Evolutionary conservation across 2,329 filamentous ascomycete species (phyloP).

Genomic region (Leptosphaerulina australis): DNA sequence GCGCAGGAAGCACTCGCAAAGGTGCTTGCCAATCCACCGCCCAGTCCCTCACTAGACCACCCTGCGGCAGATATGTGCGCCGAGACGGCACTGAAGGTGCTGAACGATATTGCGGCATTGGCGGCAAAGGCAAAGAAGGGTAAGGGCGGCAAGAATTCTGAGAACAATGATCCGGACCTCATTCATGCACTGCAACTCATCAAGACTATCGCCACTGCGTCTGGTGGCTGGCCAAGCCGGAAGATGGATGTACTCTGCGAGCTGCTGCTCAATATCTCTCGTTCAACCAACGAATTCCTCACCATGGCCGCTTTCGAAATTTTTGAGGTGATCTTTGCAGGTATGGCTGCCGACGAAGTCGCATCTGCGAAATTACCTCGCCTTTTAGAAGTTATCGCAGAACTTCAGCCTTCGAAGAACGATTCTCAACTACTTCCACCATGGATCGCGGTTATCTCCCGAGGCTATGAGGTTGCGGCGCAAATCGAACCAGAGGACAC

Average conservation of each 20-base stretch:
- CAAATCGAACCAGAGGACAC: constrained; percentile 89
- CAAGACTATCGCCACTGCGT: constrained; percentile 84
- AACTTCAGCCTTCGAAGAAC: constrained; percentile 87
- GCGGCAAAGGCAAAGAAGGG: constrained; percentile 73
- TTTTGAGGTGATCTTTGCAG: constrained; percentile 94
- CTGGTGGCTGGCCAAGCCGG: constrained; percentile 93
- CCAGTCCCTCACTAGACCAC: constrained; percentile 90
- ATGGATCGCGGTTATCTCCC: constrained; percentile 93
- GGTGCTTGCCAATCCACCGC: constrained; percentile 82
- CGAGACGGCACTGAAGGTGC: constrained; percentile 80
- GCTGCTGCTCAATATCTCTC: constrained; percentile 83
- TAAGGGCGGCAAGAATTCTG: constrained; percentile 58
- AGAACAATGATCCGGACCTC: constrained; percentile 76
- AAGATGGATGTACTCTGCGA: constrained; percentile 94
- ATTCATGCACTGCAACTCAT: constrained; percentile 93
- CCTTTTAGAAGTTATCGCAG: constrained; percentile 87
- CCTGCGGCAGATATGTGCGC: constrained; percentile 96
- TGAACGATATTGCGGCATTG: constrained; percentile 75
- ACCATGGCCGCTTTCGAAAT: constrained; percentile 97
- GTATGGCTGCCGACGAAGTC: constrained; percentile 79
- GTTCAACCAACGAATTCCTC: constrained; percentile 91
- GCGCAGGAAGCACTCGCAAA: constrained; percentile 87
- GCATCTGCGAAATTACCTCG: constrained; percentile 88
- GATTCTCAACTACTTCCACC: constrained; percentile 93
- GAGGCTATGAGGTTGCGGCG: constrained; percentile 91